These are phyloP conservation scores for Papiliotrema flavescens DNA, from an alignment of 1,284 basidiomycete genomes.

Conservation along the genomic window DNA sequence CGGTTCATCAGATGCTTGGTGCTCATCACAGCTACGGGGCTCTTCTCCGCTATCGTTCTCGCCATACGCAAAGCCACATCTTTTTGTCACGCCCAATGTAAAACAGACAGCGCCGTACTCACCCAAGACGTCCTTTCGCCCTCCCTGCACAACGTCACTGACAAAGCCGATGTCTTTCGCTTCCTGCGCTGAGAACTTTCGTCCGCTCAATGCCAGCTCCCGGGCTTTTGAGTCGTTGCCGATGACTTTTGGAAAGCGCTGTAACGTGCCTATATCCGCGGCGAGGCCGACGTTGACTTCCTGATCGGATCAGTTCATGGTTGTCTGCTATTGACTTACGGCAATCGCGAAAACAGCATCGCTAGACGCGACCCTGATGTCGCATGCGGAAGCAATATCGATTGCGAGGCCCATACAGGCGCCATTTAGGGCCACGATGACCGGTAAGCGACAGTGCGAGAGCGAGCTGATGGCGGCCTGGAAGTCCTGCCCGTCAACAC, in stretches of 20 bases:
- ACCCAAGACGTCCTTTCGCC: slow-evolving; percentile 54
- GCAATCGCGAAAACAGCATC: slow-evolving; percentile 35
- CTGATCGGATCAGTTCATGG: slow-evolving; percentile 48
- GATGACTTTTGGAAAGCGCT: slow-evolving; percentile 74
- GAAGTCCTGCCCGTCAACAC: slow-evolving; percentile 51
- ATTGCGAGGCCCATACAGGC: slow-evolving; percentile 66
- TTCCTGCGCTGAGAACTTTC: slow-evolving; percentile 67
- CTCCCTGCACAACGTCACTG: slow-evolving; percentile 68
- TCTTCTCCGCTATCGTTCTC: slow-evolving; percentile 66
- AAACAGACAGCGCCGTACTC: slow-evolving; percentile 11
- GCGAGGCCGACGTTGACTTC: slow-evolving; percentile 88
- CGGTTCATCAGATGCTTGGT: slow-evolving; percentile 69
- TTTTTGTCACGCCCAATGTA: slow-evolving; percentile 34
- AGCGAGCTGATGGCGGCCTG: slow-evolving; percentile 69
- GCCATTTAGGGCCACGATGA: slow-evolving; percentile 80
- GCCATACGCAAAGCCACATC: slow-evolving; percentile 66
- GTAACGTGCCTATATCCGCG: slow-evolving; percentile 85
- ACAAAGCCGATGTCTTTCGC: slow-evolving; percentile 73
- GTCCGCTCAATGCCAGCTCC: slow-evolving; percentile 76
- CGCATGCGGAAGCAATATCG: slow-evolving; percentile 74
- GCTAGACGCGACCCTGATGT: slow-evolving; percentile 70
- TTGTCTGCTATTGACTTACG: neutral
- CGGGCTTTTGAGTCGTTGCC: slow-evolving; percentile 74
- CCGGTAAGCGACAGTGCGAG: slow-evolving; percentile 71
- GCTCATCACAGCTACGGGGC: slow-evolving; percentile 72